Conservation (phyloP, 148 eudicot species). For the Camellia sinensis region DNA sequence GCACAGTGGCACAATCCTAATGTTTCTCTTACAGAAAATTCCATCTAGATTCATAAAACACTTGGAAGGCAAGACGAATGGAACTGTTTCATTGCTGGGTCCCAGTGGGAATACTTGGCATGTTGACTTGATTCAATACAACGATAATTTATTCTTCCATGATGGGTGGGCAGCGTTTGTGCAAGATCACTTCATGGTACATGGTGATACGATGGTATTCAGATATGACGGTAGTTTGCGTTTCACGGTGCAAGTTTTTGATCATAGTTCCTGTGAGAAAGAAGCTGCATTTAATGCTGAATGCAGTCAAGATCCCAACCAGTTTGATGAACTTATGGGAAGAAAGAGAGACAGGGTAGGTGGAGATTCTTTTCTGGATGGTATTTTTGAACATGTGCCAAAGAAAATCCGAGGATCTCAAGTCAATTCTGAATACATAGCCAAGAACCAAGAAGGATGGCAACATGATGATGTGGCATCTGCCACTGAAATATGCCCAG, state of each 20-base stretch:
- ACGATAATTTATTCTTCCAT: conserved; percentile 50
- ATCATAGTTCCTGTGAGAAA: conserved; percentile 82
- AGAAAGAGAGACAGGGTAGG: conserved; percentile 54
- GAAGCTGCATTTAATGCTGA: conserved; percentile 63
- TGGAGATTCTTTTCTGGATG: conserved; percentile 22
- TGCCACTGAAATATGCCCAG: conserved; percentile 23
- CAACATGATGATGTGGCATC: conserved; percentile 23
- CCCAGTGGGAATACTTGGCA: conserved; percentile 83
- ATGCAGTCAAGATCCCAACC: conserved; percentile 49
- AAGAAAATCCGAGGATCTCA: conserved; percentile 59
- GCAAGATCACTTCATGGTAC: conserved; percentile 62
- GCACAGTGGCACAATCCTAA: background rate
- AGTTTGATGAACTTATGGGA: conserved; percentile 20
- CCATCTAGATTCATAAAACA: conserved; percentile 64
- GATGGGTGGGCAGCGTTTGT: conserved; percentile 81
- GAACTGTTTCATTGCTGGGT: conserved; percentile 56
- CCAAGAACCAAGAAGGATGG: conserved; percentile 25
- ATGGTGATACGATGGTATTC: conserved; percentile 72
- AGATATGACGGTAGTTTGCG: conserved; percentile 70
- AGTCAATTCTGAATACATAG: conserved; percentile 27
- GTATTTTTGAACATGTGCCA: conserved; percentile 30
- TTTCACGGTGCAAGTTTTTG: conserved; percentile 75
- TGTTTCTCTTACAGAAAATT: conserved; percentile 49
- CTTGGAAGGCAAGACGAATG: conserved; percentile 46
- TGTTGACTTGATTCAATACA: conserved; percentile 44